These are phyloP conservation scores for Hemileccinum rubropunctum DNA, from an alignment of 768 basidiomycete genomes.

Conservation along the genomic window DNA sequence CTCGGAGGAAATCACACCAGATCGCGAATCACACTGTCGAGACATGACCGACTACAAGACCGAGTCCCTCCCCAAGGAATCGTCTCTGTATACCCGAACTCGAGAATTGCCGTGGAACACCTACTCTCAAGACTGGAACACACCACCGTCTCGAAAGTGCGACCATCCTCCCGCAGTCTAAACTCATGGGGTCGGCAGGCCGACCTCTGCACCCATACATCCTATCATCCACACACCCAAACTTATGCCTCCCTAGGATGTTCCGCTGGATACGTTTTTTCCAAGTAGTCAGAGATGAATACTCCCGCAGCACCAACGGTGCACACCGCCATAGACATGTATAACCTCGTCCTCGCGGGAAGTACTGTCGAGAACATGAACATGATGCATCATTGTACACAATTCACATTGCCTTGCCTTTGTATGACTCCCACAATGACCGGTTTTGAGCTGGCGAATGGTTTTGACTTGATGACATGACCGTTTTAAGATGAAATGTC, in stretches of 20 bases:
- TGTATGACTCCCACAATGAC: slow-evolving; percentile 44
- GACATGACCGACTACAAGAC: slow-evolving; percentile 14
- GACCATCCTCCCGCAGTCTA: slow-evolving; percentile 7
- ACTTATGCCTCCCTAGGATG: background rate
- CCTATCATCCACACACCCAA: slow-evolving; percentile 10
- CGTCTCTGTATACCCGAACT: background rate
- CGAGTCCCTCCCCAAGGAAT: background rate
- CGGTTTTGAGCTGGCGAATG: slow-evolving; percentile 11
- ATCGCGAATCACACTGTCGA: slow-evolving; percentile 52
- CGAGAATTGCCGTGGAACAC: slow-evolving; percentile 28
- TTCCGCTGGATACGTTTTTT: slow-evolving; percentile 36
- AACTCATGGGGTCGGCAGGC: slow-evolving; percentile 10
- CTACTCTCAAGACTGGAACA: slow-evolving; percentile 10
- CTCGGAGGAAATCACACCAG: slow-evolving; percentile 57
- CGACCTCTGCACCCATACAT: slow-evolving; percentile 6
- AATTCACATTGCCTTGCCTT: slow-evolving; percentile 37
- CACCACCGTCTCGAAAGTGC: too few relatives aligned
- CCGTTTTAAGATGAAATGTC: background rate
- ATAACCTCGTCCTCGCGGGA: slow-evolving; percentile 51
- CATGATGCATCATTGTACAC: slow-evolving; percentile 6
- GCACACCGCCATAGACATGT: slow-evolving; percentile 48
- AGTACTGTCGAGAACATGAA: slow-evolving; percentile 39
- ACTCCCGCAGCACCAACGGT: slow-evolving; percentile 47
- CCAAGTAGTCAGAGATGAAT: slow-evolving; percentile 49
- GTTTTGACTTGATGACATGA: slow-evolving; percentile 15